Base-by-base conservation (phyloP, 2,329 filamentous ascomycete genomes). In the Thielaviopsis punctulata region DNA sequence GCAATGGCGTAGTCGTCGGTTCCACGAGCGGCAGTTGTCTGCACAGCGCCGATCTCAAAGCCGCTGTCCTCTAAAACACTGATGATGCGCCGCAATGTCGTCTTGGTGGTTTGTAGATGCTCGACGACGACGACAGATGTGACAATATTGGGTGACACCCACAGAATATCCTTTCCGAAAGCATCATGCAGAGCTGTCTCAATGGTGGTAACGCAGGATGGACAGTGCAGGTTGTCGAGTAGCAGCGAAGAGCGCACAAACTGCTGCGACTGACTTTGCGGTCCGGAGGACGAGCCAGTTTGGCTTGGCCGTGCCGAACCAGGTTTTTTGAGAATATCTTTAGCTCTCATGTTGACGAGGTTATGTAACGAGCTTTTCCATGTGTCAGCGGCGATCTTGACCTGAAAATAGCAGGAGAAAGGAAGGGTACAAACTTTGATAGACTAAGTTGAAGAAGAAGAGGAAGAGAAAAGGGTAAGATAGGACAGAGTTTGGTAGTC, bases 181-280 rank as follows among this genome's bases (percentile, higher is more conserved):
- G 64, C 63, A 45, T 68, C 70, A 54, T 62, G 69, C 54, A 87
- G 66, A 55, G 74, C 71, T 51, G 73, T 68, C 60, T 78, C 72
- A 61, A 88, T 86, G 58, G 73, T 71, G 33, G 76, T 73, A 48
- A 86, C 77, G 63, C 84, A 88, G 55, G 82, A 84, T 13, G 82
- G 79, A 66, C 84, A 87, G 65, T 88, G 84, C n/a, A 88, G 71
- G 63, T 88, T 87, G 56, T 73, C 76, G 58, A 88, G 69, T 56
- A 86, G 71, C 60, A 82, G 27, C 19, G 53, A 52, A 21, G 53
- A 45, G 18, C 49, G 53, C 15, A 45, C 44, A 48, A 55, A 55
- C 21, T 44, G 36, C 33, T 41, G 22, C 39, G 36, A 10, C 27
- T 24, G 24, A 21, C 23, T 19, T 8, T 24, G 36, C 15, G 23